phyloP scores from a whole-genome alignment of 306 rosid genomes.

The Pterocarpus santalinus region DNA sequence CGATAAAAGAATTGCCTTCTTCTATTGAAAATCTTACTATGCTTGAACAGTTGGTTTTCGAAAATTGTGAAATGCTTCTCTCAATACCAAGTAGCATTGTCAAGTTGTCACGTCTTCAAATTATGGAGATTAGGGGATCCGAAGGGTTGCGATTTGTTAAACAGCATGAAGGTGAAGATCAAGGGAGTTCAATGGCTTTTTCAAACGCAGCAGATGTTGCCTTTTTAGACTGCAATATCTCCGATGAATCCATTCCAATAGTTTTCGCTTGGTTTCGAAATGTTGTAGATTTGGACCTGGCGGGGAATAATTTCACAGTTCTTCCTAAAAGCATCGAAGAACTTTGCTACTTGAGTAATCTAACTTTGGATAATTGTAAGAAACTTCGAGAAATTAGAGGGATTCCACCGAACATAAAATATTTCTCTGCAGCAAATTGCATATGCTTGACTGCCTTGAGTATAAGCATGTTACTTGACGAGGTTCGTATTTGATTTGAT shows the following conservation, averaged over 20 bases:
- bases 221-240: too few species aligned
- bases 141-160: too few species aligned
- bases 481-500: too few species aligned
- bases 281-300: background rate
- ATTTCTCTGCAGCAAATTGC: background rate
- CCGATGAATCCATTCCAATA: too few species aligned
- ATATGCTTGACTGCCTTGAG: background rate
- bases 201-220: background rate
- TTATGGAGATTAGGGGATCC: too few species aligned
- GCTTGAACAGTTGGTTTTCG: background rate
- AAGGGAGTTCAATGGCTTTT: background rate
- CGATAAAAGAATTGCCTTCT: background rate
- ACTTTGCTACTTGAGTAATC: background rate
- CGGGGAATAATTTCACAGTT: background rate
- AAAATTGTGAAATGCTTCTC: too few species aligned
- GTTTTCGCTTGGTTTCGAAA: background rate
- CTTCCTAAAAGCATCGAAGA: conserved; percentile 13
- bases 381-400: background rate
- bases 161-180: background rate
- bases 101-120: too few species aligned
- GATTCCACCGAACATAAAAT: background rate
- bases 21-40: background rate
- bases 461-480: background rate
- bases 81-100: too few species aligned
- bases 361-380: background rate